phyloP scores from a whole-genome alignment of 2,329 filamentous ascomycete species.

The Colletotrichum cuscutae region DNA sequence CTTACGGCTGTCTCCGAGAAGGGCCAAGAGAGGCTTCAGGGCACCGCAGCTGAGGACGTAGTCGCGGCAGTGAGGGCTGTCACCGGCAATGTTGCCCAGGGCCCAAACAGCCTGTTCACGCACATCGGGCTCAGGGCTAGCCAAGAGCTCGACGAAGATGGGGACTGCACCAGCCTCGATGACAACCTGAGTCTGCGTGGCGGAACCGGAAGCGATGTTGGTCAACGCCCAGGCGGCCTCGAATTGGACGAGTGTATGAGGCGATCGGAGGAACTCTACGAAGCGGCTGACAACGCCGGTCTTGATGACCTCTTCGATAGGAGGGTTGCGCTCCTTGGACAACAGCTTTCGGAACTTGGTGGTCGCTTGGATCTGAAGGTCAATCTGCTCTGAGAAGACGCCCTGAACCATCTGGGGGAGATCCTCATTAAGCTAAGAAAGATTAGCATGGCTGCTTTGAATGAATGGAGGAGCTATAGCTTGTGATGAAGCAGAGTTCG shows the following conservation, averaged over 20 bases:
- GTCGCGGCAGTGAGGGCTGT: slow-evolving; percentile 96
- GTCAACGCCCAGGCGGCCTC: slow-evolving; percentile 99
- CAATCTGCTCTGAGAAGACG: slow-evolving; percentile 98
- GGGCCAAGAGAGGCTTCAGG: slow-evolving; percentile 86
- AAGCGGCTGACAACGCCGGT: slow-evolving; percentile 97
- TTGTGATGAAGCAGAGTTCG: background rate
- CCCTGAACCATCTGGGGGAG: slow-evolving; percentile 98
- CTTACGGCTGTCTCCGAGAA: slow-evolving; percentile 97
- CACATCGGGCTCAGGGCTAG: slow-evolving; percentile 96
- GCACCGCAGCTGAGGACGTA: slow-evolving; percentile 94
- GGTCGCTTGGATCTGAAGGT: slow-evolving; percentile 95
- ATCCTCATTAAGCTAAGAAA: slow-evolving; percentile 87
- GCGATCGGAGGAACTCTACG: slow-evolving; percentile 97
- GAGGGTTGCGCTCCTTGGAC: slow-evolving; percentile 98
- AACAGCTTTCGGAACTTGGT: slow-evolving; percentile 98
- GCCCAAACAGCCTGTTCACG: slow-evolving; percentile 99
- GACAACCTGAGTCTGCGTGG: slow-evolving; percentile 97
- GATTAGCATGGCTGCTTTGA: slow-evolving; percentile 41
- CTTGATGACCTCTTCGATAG: slow-evolving; percentile 99
- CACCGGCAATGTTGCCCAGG: slow-evolving; percentile 97
- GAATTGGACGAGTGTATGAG: slow-evolving; percentile 97
- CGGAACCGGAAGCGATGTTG: slow-evolving; percentile 98
- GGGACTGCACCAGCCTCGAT: slow-evolving; percentile 98
- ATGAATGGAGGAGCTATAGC: background rate
- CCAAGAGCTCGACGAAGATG: slow-evolving; percentile 96